Evolutionary conservation across 1,284 basidiomycete genomes (phyloP), one percentile per base, ranked within the genome.

Genomic region (Rhodotorula sp.): DNA sequence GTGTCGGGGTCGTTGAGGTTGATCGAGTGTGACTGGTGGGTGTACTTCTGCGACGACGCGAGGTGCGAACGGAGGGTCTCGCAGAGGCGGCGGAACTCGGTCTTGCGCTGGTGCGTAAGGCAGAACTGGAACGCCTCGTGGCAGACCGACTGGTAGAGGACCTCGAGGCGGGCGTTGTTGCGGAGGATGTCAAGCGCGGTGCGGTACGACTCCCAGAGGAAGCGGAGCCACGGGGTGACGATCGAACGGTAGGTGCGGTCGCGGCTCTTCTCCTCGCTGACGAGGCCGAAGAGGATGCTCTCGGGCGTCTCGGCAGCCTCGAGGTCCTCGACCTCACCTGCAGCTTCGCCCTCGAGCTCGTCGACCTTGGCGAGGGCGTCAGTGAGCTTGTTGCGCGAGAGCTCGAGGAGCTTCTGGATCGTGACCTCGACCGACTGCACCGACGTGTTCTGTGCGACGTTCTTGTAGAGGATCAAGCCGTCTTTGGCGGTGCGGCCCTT

Each of bases 111-210:
- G 82, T 98, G 91, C 80, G 89, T 90, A 72, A 96, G 84, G 82
- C 95, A 99, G 83, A 99, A 99, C 78, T 90, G 89, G 85, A 99
- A 96, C 0, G 95, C 95, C 83, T 96, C 91, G 81, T 95, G 90
- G 9, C 94, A 95, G 78, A 98, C 90, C 87, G 92, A 89, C 91
- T 98, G 95, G 83, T 99, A 99, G 75, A 98, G 92, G 20, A 85
- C 83, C 82, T 99, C 96, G 66, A 99, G 83, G 57, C 95, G 85
- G 54, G 94, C 91, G 80, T 98, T 99, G 82, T 98, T 97, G 81
- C 98, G 94, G 76, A 98, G 85, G 15, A 94, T 95, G 84, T 99
- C 96, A 68, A 99, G 85, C 13, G 91, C 92, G 39, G 94, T 97
- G 70, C 96, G 89, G 81, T 98, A 98, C 74, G 92, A 92, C 85